Percentiles rank a stretch among this genome's conserved stretches.
phyloP scores from a whole-genome alignment of 257 asterid genomes.

The Nicotiana noctiflora region DNA sequence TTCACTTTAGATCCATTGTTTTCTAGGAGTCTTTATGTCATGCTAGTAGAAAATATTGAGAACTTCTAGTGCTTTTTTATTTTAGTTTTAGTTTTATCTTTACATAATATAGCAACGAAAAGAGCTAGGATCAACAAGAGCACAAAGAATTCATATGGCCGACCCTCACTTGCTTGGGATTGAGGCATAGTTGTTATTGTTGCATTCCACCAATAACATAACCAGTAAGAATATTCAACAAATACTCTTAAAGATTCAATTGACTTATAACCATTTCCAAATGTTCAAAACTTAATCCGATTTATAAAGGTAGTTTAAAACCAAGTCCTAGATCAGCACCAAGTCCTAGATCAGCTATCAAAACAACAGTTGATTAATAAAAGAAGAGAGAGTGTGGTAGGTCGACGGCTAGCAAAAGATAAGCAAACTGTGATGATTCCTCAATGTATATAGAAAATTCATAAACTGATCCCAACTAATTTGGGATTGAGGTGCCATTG shows the following conservation, averaged over 20 bases:
- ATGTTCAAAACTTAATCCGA: background rate
- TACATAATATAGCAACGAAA: background rate
- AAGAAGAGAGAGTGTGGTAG: background rate
- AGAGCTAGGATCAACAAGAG: background rate
- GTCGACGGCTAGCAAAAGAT: background rate
- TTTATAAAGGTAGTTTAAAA: background rate
- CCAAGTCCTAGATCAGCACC: background rate
- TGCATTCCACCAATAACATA: background rate
- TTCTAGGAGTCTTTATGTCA: background rate
- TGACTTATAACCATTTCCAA: too few species aligned
- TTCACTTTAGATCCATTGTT: background rate
- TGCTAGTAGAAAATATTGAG: background rate
- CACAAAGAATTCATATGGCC: background rate
- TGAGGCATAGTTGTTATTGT: background rate
- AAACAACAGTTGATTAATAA: background rate
- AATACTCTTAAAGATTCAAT: background rate
- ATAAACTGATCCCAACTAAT: background rate
- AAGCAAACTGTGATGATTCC: background rate
- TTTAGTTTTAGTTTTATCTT: too few species aligned
- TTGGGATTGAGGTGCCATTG: background rate
- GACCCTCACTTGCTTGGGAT: background rate
- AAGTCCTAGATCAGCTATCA: background rate
- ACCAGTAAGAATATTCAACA: background rate
- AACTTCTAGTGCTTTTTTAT: background rate
- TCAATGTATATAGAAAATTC: background rate